Conservation (phyloP, 2,329 filamentous ascomycete genomes). For the Penicillium sumatraense region DNA sequence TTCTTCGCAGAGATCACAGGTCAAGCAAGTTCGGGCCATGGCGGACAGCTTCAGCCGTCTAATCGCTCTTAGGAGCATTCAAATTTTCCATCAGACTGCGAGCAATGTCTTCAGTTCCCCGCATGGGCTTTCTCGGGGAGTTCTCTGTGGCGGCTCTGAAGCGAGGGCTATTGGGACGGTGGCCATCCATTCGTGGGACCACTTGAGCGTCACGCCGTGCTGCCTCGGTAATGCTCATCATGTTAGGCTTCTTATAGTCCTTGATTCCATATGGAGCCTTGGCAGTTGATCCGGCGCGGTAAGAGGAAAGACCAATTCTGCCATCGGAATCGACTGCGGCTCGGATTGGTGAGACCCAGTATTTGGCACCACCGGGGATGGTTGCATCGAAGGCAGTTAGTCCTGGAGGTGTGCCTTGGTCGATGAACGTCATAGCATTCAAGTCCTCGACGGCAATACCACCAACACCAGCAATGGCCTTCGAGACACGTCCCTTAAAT, state of each 20-base stretch:
- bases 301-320: conserved; percentile 45
- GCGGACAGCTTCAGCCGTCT: neutral
- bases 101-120: conserved; percentile 35
- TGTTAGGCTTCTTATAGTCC: conserved; percentile 36
- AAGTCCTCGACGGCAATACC: conserved; percentile 47
- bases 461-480: conserved; percentile 45
- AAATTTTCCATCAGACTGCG: conserved; percentile 37
- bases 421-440: conserved; percentile 38
- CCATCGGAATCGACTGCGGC: conserved; percentile 53
- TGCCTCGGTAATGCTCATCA: conserved; percentile 33
- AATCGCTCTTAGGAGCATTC: conserved; percentile 16
- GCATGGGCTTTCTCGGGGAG: conserved; percentile 13
- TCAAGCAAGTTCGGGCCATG: conserved; percentile 4
- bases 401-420: conserved; percentile 46
- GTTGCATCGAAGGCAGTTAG: conserved; percentile 49
- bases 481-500: conserved; percentile 36
- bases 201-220: conserved; percentile 27
- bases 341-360: conserved; percentile 54
- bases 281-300: conserved; percentile 36
- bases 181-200: conserved; percentile 38
- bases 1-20: conserved; percentile 16
- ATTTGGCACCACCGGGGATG: conserved; percentile 56
- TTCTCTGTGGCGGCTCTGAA: conserved; percentile 16
- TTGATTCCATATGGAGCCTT: conserved; percentile 43
- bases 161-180: conserved; percentile 19